Base-by-base conservation (phyloP, 129 eudicot species). In the Tagetes erecta region DNA sequence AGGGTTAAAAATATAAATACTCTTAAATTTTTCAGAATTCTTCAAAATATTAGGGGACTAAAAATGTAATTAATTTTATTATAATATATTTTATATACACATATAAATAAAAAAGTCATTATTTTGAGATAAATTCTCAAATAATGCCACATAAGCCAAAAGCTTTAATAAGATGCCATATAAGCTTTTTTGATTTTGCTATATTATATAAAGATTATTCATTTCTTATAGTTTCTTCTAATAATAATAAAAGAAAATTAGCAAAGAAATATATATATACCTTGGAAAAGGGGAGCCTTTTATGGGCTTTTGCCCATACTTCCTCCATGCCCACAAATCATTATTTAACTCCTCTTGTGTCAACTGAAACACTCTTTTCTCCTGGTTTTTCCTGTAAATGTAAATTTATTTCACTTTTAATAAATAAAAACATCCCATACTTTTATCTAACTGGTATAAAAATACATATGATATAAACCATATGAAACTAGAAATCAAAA, bases 221-320 rank as follows among this genome's bases (percentile, higher is more conserved):
- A 4, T 2, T 38, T 38, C 41, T 50, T 9, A 0, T 33, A 59
- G n/a, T 10, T 49, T 49, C 13, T 11, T 49, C 13, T 49, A 2
- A 49, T 11, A 49, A 49, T 2, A 10, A 12, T 12, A 63, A 11
- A 37, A 12, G 11, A 4, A n/a, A 50, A 40, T 11, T 11, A 38
- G 12, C 10, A 52, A 66, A 39, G 40, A 65, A 52, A 49, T 31
- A 8, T 79, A 87, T 79, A 87, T 20, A 20, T 20, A 20, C 96
- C 96, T 90, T 31, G 96, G 96, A 85, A 73, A 84, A 1, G 91
- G 91, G 36, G 96, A 85, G 37, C 96, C 96, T 85, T 90, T 90
- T 63, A 90, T 90, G 46, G 96, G 89, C 44, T 90, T 90, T 67
- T 90, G 91, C 30, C 96, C 96, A 47, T 90, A 87, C 78, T 90